Percentiles rank a stretch among this genome's conserved stretches.
Conservation (phyloP, 805 yeast genomes). For the Sporopachydermia lactativora region DNA sequence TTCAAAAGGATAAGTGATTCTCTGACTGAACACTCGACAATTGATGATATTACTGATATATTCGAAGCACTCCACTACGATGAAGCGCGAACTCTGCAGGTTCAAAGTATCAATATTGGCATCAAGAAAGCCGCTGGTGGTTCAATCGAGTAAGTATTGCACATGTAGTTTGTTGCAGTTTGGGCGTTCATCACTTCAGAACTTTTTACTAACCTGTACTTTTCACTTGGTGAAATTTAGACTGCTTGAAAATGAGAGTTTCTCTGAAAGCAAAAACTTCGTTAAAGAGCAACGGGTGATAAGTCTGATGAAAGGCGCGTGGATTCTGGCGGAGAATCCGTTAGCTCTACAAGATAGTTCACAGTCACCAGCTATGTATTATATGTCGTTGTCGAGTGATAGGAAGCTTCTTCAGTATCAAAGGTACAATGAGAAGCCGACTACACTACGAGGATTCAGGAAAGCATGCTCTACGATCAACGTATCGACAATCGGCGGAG, state of each 20-base stretch:
- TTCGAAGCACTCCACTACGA: not conserved
- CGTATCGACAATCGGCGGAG: conserved; percentile 5
- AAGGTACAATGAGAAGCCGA: not conserved
- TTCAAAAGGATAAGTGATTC: conserved; percentile 16
- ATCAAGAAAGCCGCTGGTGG: conserved; percentile 13
- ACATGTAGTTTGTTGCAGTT: too few relatives aligned
- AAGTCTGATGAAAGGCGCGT: conserved; percentile 60
- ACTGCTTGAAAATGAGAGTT: conserved; percentile 35
- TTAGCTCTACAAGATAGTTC: conserved; percentile 3
- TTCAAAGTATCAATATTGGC: not conserved
- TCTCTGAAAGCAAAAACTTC: conserved; percentile 48
- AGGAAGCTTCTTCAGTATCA: not conserved
- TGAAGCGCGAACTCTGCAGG: not conserved
- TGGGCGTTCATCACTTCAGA: too few relatives aligned
- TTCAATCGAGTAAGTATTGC: conserved; percentile 21
- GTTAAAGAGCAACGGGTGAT: conserved; percentile 65
- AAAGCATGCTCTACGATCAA: not conserved
- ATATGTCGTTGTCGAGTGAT: conserved; percentile 1
- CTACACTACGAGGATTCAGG: not conserved
- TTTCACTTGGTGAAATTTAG: too few relatives aligned
- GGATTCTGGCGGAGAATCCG: conserved; percentile 62
- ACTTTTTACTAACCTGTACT: too few relatives aligned
- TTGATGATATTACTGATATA: conserved; percentile 1
- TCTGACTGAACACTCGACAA: not conserved
- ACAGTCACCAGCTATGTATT: conserved; percentile 5